A percentile compares a stretch with the other conserved stretches of the same genome.
Evolutionary conservation across 768 basidiomycete species (phyloP).

Genomic region (Russula griseocarnosa): DNA sequence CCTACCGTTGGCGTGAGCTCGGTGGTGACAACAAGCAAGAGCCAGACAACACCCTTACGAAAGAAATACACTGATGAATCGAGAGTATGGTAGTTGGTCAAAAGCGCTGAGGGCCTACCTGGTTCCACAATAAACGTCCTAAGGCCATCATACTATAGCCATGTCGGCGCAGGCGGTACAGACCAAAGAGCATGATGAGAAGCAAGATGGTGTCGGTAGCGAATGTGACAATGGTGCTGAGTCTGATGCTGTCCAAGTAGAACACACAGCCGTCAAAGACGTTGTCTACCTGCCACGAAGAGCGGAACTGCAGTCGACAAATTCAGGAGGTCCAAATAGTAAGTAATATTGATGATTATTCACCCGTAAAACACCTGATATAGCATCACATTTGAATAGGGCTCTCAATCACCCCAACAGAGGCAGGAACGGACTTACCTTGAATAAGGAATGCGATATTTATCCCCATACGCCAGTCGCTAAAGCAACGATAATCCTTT

Average conservation of each 20-base stretch:
- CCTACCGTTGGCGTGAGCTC: not conserved
- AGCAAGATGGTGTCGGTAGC: not conserved
- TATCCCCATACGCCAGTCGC: not conserved
- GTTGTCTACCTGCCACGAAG: not conserved
- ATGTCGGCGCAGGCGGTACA: not conserved
- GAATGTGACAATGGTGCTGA: not conserved
- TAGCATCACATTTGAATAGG: too few species aligned
- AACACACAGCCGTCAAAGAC: not conserved
- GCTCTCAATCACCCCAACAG: too few species aligned
- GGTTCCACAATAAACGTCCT: not conserved
- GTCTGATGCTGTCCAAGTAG: not conserved
- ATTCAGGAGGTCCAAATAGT: not conserved
- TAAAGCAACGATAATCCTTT: not conserved
- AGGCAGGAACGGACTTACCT: not conserved
- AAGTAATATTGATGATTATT: not conserved
- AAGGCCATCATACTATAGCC: not conserved
- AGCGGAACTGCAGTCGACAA: not conserved
- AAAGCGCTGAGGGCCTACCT: not conserved
- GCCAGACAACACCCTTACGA: not conserved
- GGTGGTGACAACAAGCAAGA: not conserved
- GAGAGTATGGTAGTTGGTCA: not conserved
- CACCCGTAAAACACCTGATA: not conserved
- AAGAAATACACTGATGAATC: not conserved
- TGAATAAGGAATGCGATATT: not conserved
- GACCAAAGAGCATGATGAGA: conserved; percentile 1